phyloP scores from a whole-genome alignment of 2,329 filamentous ascomycete genomes.

The Rutstroemia sp. region DNA sequence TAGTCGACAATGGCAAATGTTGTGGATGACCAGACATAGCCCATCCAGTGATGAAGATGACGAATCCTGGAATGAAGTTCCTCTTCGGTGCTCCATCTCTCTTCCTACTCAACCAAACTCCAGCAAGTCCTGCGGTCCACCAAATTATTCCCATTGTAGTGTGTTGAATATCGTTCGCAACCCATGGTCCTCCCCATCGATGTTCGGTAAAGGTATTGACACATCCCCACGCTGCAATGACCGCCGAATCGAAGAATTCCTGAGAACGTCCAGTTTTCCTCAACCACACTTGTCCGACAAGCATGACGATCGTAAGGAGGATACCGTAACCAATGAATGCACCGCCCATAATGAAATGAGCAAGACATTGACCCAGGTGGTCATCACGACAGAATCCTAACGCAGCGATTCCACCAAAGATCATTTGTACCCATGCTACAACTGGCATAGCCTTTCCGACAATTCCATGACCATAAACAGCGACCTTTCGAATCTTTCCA shows the following conservation, averaged over 20 bases:
- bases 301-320: constrained; percentile 73
- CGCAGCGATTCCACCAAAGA: constrained; percentile 89
- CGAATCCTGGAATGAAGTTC: constrained; percentile 87
- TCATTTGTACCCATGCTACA: constrained; percentile 84
- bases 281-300: constrained; percentile 86
- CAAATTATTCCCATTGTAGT: constrained; percentile 99
- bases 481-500: constrained; percentile 63
- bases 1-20: constrained; percentile 72
- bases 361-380: constrained; percentile 84
- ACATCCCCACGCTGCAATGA: constrained; percentile 92
- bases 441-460: constrained; percentile 84
- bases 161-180: constrained; percentile 90
- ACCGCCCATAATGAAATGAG: constrained; percentile 98
- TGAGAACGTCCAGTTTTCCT: constrained; percentile 77
- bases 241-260: constrained; percentile 89
- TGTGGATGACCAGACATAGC: constrained; percentile 93
- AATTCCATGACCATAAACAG: constrained; percentile 70
- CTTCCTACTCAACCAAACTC: constrained; percentile 84
- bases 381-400: constrained; percentile 90
- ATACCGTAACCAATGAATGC: constrained; percentile 95
- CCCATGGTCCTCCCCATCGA: constrained; percentile 84
- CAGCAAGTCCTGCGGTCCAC: constrained; percentile 90
- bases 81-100: constrained; percentile 79
- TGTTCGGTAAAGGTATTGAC: constrained; percentile 99
- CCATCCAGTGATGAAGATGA: constrained; percentile 89